Conservation (phyloP, 192 early-diverging fungal species). For the Umbelopsis vinacea region DNA sequence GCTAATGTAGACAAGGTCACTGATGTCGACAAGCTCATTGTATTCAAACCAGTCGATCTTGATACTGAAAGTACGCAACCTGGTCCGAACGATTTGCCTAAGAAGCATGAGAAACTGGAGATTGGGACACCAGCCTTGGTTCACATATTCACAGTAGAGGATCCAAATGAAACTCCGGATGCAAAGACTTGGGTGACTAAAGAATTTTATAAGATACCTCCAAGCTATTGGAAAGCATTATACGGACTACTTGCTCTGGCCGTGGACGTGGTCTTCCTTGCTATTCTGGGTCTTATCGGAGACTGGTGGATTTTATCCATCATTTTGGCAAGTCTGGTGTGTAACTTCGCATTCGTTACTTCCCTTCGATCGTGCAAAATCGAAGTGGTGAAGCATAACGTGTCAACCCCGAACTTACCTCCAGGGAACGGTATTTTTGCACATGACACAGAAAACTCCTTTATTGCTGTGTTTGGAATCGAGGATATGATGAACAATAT, state of each 20-base stretch:
- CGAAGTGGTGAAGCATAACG: not conserved
- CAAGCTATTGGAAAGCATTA: not conserved
- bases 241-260: not conserved
- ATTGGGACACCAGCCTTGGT: too few species aligned
- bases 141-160: too few species aligned
- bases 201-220: not conserved
- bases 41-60: too few species aligned
- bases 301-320: not conserved
- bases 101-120: too few species aligned
- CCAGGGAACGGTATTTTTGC: not conserved
- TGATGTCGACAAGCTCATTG: too few species aligned
- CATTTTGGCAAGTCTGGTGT: not conserved
- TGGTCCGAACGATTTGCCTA: too few species aligned
- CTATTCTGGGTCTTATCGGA: not conserved
- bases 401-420: not conserved
- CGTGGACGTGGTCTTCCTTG: not conserved
- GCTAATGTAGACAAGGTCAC: not conserved
- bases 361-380: not conserved
- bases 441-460: not conserved
- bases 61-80: too few species aligned
- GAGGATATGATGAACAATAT: not conserved
- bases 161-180: too few species aligned
- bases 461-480: not conserved
- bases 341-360: not conserved
- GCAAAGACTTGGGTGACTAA: too few species aligned